Base-by-base conservation (phyloP, 148 eudicot genomes). In the Chenopodium formosanum region DNA sequence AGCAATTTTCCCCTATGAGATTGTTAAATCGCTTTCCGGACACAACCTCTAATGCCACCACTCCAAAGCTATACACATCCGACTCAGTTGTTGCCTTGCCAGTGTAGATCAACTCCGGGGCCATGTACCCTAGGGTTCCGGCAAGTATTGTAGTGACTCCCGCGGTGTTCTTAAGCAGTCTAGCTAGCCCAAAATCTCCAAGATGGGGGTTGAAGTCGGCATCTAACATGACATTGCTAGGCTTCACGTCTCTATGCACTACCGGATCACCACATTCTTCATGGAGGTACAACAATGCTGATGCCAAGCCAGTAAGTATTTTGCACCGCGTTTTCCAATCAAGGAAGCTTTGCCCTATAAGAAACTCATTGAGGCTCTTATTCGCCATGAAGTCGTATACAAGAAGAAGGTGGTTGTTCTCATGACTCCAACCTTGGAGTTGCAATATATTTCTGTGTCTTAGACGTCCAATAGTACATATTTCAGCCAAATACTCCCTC, bases 351-450 rank as follows among this genome's bases (percentile, higher is more conserved):
- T 83, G 83, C 3, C 90, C 91, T 34, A 29, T 50, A 1, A 89
- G 83, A 82, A 88, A 90, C 1, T 82, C 80, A 53, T 93, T 91
- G 14, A 93, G 93, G 88, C 97, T 93, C 62, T 92, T 85, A 29
- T 93, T 93, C 8, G 90, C 83, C 97, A 93, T 93, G 85, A 82
- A 93, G 14, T 91, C 94, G 23, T 93, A 93, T 3, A 92, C 92
- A 11, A 92, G 86, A 65, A 92, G 91, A 44, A 92, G 90, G 50
- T 84, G 81, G 63, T 87, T 92, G 37, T 81, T 82, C 31, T 91
- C 93, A 40, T 91, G 93, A 83, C 93, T 90, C 97, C 97, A 93
- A 19, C 94, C 97, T 85, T 86, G 90, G 60, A 93, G 90, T 67
- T 89, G 91, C 40, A 93, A 81, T 75, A 93, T 75, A 81, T 91